These are phyloP conservation scores for Scenedesmus sp. DNA, from an alignment of 163 green algal species.

Conservation along the genomic window DNA sequence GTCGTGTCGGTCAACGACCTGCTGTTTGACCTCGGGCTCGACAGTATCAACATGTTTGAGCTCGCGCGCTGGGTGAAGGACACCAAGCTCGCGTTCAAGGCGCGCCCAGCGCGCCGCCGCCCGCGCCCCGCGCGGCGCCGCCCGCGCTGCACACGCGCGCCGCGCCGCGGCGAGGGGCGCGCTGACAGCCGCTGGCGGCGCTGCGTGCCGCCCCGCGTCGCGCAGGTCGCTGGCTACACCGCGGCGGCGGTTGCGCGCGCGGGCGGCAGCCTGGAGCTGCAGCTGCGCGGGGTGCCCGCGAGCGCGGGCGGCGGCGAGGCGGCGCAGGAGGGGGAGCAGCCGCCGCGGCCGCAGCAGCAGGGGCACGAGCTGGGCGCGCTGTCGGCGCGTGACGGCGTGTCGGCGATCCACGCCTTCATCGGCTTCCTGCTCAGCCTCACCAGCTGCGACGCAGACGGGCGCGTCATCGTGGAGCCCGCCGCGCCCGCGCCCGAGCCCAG, in stretches of 20 bases:
- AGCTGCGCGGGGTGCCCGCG: not conserved
- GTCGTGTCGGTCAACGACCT: conserved; percentile 84
- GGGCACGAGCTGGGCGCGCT: conserved; percentile 7
- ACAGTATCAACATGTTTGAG: conserved; percentile 95
- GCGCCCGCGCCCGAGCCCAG: not conserved
- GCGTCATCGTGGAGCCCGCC: conserved; percentile 76
- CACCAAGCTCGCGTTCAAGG: conserved; percentile 86
- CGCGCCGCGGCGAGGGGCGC: too few relatives aligned
- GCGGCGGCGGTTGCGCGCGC: conserved; percentile 2
- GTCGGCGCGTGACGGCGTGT: conserved; percentile 11
- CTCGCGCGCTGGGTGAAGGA: conserved; percentile 75
- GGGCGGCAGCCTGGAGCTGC: not conserved
- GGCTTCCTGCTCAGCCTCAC: conserved; percentile 83
- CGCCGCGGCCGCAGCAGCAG: conserved; percentile 30
- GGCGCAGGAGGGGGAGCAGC: not conserved
- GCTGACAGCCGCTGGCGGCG: too few relatives aligned
- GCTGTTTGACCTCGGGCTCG: conserved; percentile 73
- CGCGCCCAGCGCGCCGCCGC: too few relatives aligned
- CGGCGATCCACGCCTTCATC: conserved; percentile 31
- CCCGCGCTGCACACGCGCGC: too few relatives aligned
- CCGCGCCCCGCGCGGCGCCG: too few relatives aligned
- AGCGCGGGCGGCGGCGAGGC: not conserved
- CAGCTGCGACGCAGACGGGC: conserved; percentile 84
- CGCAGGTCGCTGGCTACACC: conserved; percentile 40
- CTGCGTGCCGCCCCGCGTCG: not conserved